A percentile compares a stretch with the other conserved stretches of the same genome.
These are phyloP conservation scores for Eucalyptus virginea DNA, from an alignment of 345 rosid species.

Conservation along the genomic window DNA sequence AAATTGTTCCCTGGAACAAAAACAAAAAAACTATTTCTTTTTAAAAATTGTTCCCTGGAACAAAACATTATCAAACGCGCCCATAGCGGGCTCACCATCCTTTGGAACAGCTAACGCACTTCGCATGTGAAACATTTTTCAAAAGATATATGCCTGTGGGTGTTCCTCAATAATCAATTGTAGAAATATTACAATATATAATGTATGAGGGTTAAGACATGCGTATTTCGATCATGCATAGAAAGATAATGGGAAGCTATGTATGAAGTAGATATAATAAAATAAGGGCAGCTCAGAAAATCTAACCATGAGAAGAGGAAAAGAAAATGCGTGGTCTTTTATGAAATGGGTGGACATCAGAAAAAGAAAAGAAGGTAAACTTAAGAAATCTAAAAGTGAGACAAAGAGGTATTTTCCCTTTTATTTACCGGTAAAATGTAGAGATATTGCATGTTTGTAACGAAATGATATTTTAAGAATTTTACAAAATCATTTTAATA, in stretches of 20 bases:
- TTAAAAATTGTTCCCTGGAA: accelerated
- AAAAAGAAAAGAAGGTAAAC: not conserved
- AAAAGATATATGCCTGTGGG: not conserved
- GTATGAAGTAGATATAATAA: not conserved
- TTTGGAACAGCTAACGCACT: not conserved
- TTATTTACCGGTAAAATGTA: not conserved
- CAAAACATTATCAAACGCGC: too few species aligned
- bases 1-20: too few species aligned
- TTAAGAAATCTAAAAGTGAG: not conserved
- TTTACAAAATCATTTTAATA: not conserved
- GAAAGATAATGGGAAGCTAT: not conserved
- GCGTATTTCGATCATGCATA: not conserved
- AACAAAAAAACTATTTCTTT: too few species aligned
- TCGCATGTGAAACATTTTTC: not conserved
- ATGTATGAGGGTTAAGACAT: not conserved
- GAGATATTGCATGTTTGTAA: not conserved
- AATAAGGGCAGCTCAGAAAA: not conserved
- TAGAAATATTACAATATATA: not conserved
- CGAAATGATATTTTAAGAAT: not conserved
- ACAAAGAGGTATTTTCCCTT: not conserved
- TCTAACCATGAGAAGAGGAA: not conserved
- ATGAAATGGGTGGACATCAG: not conserved
- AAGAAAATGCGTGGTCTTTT: not conserved
- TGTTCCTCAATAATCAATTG: not conserved
- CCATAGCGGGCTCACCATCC: not conserved